A percentile compares a stretch with the other conserved stretches of the same genome.
phyloP scores from a whole-genome alignment of 257 asterid species.

The Thymus mandschuricus region DNA sequence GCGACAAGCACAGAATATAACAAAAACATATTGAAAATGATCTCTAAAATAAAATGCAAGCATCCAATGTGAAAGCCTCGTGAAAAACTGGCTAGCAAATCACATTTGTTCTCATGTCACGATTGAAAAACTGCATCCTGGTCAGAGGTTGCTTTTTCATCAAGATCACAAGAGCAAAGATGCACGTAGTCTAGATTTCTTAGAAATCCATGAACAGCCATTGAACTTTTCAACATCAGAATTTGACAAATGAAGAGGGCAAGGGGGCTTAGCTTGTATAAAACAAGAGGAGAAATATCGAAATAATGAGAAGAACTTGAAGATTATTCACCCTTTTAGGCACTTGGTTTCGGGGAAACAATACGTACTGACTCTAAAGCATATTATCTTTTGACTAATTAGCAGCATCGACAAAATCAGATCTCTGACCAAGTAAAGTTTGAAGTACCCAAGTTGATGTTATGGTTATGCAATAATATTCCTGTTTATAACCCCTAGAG shows the following conservation, averaged over 20 bases:
- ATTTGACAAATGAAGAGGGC: neutral
- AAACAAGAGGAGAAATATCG: neutral
- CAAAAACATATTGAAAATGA: neutral
- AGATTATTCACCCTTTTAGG: neutral
- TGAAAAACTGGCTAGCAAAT: no score
- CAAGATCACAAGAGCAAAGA: neutral
- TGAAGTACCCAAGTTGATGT: neutral
- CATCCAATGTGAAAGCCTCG: neutral
- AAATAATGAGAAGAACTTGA: neutral
- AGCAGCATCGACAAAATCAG: neutral
- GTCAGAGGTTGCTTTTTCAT: neutral
- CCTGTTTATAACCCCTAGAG: neutral
- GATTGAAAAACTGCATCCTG: neutral
- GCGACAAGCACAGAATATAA: neutral
- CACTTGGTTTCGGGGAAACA: neutral
- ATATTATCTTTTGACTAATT: neutral
- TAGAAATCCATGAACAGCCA: neutral
- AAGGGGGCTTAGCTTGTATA: neutral
- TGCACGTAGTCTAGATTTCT: conserved; percentile 3
- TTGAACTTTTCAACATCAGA: neutral
- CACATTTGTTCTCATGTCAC: neutral
- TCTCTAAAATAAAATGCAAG: neutral
- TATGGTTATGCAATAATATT: neutral
- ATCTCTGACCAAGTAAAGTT: neutral
- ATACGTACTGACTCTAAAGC: neutral